These are phyloP conservation scores for Xylaria sp. DNA, from an alignment of 2,329 filamentous ascomycete species.

Conservation along the genomic window DNA sequence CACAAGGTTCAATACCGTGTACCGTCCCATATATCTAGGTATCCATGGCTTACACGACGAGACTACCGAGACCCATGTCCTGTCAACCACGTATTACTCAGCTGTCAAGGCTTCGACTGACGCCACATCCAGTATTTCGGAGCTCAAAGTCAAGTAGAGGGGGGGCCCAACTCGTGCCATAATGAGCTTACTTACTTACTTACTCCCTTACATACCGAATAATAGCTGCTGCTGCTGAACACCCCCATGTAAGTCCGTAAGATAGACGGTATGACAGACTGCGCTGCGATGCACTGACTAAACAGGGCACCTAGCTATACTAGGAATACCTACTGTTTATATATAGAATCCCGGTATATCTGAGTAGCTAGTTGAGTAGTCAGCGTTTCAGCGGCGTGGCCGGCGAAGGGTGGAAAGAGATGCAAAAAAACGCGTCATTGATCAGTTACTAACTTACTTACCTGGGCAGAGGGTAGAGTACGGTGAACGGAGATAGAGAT, in stretches of 20 bases:
- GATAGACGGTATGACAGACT: conserved; percentile 14
- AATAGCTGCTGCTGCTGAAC: not conserved
- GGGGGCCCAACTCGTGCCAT: no score
- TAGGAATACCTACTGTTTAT: no score
- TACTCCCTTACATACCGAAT: no score
- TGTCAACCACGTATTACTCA: conserved; percentile 8
- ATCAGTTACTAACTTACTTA: no score
- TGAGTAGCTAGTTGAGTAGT: not conserved
- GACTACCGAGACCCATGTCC: not conserved
- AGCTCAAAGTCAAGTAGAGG: no score
- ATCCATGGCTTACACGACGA: not conserved
- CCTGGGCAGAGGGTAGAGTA: no score
- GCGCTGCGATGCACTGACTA: no score
- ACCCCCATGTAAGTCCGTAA: conserved; percentile 8
- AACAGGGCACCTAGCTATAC: no score
- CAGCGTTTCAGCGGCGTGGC: conserved; percentile 21
- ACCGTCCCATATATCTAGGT: no score
- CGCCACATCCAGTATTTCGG: no score
- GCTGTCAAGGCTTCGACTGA: not conserved
- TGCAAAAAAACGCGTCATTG: not conserved
- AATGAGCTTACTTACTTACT: conserved; percentile 2
- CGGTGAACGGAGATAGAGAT: not conserved
- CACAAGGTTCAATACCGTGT: no score
- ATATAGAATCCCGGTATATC: no score
- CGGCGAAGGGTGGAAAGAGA: not conserved